Conservation (phyloP, 106 monocot species). For the Iris macrosiphon region DNA sequence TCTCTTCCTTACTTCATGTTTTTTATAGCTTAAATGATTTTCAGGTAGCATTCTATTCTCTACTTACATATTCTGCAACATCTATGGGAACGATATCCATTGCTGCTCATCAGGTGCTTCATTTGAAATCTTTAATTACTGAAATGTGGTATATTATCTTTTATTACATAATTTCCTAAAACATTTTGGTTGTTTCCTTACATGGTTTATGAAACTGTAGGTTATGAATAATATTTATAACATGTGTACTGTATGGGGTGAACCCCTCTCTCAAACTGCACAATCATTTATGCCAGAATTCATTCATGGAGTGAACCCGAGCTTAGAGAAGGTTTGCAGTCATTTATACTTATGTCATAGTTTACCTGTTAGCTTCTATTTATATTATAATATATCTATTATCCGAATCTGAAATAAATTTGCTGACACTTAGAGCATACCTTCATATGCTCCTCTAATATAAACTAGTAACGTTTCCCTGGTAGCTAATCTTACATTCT, state of each 20-base stretch:
- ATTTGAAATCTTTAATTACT: no score
- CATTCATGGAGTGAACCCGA: slow-evolving; percentile 77
- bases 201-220: slow-evolving; percentile 25
- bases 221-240: slow-evolving; percentile 89
- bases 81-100: slow-evolving; percentile 88
- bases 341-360: neutral
- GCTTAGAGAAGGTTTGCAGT: slow-evolving; percentile 55
- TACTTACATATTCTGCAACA: slow-evolving; percentile 92
- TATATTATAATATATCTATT: neutral
- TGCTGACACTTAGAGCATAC: neutral
- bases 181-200: neutral
- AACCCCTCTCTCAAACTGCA: slow-evolving; percentile 95
- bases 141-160: neutral
- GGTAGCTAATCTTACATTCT: no score
- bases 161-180: neutral
- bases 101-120: slow-evolving; percentile 97
- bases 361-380: neutral
- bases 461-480: no score
- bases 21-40: no score
- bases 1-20: neutral
- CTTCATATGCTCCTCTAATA: neutral
- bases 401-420: neutral
- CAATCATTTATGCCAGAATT: slow-evolving; percentile 99
- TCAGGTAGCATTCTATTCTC: slow-evolving; percentile 87
- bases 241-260: slow-evolving; percentile 98